These are phyloP conservation scores for Verbena officinalis DNA, from an alignment of 257 asterid genomes.

Conservation along the genomic window DNA sequence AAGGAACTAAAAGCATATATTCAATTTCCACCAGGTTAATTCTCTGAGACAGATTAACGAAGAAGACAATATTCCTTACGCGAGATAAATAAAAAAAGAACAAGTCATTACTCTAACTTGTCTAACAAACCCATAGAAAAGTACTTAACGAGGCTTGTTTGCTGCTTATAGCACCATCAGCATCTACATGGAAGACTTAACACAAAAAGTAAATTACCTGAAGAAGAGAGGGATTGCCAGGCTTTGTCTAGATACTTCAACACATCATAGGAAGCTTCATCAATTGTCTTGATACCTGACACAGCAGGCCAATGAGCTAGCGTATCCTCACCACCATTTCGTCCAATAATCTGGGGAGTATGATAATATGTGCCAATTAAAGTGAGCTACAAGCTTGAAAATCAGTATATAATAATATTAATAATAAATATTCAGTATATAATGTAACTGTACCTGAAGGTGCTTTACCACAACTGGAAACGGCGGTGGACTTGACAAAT, in stretches of 20 bases:
- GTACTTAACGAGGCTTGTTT: background rate
- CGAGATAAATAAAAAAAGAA: background rate
- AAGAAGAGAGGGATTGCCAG: slow-evolving; percentile 78
- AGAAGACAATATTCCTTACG: background rate
- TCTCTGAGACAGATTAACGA: background rate
- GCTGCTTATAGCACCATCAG: background rate
- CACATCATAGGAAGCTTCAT: slow-evolving; percentile 83
- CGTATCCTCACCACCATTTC: slow-evolving; percentile 87
- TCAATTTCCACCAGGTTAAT: slow-evolving; percentile 1
- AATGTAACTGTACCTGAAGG: slow-evolving; percentile 64
- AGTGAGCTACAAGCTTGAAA: slow-evolving; percentile 22
- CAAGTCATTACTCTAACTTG: background rate
- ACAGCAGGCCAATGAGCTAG: slow-evolving; percentile 95
- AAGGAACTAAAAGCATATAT: slow-evolving; percentile 8
- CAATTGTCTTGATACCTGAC: slow-evolving; percentile 74
- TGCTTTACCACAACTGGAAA: slow-evolving; percentile 68
- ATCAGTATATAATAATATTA: slow-evolving; percentile 29
- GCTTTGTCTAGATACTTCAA: slow-evolving; percentile 69
- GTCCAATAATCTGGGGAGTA: slow-evolving; percentile 64
- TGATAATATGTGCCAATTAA: slow-evolving; percentile 28
- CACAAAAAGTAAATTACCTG: slow-evolving; percentile 55
- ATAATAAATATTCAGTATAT: no score
- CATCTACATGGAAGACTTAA: slow-evolving; percentile 26
- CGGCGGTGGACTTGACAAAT: slow-evolving; percentile 89
- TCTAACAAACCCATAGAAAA: background rate